Evolutionary conservation across 768 basidiomycete genomes (phyloP).

Genomic region (Melanogaster broomeanus): DNA sequence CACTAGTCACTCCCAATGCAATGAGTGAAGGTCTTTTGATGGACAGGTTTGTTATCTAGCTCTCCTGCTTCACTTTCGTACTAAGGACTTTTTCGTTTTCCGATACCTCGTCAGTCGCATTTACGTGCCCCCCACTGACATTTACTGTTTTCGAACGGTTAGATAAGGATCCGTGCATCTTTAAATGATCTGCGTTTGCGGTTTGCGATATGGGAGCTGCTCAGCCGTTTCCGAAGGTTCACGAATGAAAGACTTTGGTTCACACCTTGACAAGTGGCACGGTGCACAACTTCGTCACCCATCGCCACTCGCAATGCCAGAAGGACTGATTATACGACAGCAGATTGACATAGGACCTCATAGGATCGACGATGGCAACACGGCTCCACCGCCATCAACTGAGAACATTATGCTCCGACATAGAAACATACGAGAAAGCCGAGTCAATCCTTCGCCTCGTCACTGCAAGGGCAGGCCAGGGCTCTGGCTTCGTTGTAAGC

Average conservation of each 20-base stretch:
- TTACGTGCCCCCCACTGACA: slow-evolving; percentile 7
- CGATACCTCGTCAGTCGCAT: slow-evolving; percentile 45
- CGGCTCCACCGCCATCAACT: slow-evolving; percentile 19
- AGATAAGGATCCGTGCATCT: slow-evolving; percentile 45
- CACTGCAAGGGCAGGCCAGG: slow-evolving; percentile 24
- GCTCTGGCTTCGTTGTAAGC: slow-evolving; percentile 29
- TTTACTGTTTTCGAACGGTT: not conserved
- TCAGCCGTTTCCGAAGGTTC: slow-evolving; percentile 12
- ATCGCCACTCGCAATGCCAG: too few species aligned
- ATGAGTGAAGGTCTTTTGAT: slow-evolving; percentile 48
- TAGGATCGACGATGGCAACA: slow-evolving; percentile 11
- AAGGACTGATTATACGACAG: too few species aligned
- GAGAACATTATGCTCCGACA: slow-evolving; percentile 18
- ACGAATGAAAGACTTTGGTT: slow-evolving; percentile 42
- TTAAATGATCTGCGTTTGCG: not conserved
- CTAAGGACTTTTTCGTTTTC: slow-evolving; percentile 10
- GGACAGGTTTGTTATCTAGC: slow-evolving; percentile 46
- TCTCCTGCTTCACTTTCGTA: not conserved
- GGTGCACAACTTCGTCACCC: not conserved
- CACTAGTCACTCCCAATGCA: too few species aligned
- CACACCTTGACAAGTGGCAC: too few species aligned
- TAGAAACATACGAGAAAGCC: slow-evolving; percentile 25
- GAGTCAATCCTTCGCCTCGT: slow-evolving; percentile 23
- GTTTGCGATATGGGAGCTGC: not conserved
- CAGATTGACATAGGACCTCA: too few species aligned